Conservation (phyloP, 164 flowering plant genomes). For the Sextonia rubra region DNA sequence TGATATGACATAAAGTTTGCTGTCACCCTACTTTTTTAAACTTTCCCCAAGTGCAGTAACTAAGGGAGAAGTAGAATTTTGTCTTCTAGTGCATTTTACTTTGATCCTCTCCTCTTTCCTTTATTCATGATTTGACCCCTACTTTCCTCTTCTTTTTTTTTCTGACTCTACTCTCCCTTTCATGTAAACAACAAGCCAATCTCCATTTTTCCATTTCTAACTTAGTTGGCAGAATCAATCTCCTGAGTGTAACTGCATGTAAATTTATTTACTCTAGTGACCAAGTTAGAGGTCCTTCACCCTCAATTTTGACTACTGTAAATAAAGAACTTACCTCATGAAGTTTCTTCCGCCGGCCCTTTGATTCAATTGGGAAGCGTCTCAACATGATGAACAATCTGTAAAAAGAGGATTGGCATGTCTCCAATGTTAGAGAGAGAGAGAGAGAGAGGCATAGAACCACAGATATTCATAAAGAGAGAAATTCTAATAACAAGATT, state of each 20-base stretch:
- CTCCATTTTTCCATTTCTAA: no score
- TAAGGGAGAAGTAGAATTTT: no score
- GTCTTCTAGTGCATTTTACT: no score
- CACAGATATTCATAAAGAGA: not conserved
- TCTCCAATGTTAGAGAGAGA: not conserved
- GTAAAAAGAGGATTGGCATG: slow-evolving; percentile 3
- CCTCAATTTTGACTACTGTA: not conserved
- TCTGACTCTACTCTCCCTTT: no score
- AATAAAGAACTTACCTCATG: slow-evolving; percentile 58
- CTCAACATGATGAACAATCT: slow-evolving; percentile 87
- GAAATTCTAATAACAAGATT: not conserved
- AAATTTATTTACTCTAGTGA: not conserved
- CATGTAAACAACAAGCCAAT: no score
- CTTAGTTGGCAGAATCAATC: not conserved
- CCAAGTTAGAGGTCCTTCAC: not conserved
- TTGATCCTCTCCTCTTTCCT: no score
- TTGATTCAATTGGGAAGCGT: slow-evolving; percentile 92
- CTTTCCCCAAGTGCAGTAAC: no score
- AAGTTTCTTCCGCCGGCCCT: slow-evolving; percentile 91
- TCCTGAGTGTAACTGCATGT: not conserved
- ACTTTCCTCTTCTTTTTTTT: no score
- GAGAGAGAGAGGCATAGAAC: not conserved
- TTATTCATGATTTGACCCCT: no score
- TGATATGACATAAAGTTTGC: no score
- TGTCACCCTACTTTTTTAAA: no score